Evolutionary conservation across 139 green algal genomes (phyloP).

Genomic region (Chlamydomonas urium): DNA sequence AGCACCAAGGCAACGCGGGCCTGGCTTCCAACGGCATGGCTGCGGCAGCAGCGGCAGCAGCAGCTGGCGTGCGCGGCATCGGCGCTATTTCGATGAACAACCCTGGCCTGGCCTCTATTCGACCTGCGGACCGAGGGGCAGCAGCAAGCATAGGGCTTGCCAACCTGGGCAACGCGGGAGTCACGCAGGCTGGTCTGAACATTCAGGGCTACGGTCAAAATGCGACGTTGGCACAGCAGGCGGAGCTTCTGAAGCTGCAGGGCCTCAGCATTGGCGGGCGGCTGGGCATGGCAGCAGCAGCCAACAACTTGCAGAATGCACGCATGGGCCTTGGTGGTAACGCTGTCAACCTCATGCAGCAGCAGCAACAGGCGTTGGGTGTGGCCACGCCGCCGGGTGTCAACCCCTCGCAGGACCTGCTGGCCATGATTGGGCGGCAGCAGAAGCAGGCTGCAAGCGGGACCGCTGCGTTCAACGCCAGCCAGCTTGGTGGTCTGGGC

Average conservation of each 20-base stretch:
- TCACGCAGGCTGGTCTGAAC: neutral
- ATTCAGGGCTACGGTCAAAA: constrained; percentile 29
- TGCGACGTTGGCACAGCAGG: too few relatives aligned
- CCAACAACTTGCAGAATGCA: neutral
- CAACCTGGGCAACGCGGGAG: too few relatives aligned
- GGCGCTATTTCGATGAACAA: neutral
- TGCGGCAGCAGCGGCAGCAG: constrained; percentile 15
- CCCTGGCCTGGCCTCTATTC: neutral
- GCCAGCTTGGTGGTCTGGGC: neutral
- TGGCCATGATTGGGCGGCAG: constrained; percentile 20
- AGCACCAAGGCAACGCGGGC: constrained; percentile 1
- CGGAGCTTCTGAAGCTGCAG: too few relatives aligned
- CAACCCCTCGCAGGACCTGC: constrained; percentile 21
- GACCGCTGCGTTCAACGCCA: neutral
- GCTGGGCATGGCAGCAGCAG: neutral
- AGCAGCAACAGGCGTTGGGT: constrained; percentile 3
- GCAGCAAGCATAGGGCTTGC: constrained; percentile 6
- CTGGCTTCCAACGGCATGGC: constrained; percentile 9
- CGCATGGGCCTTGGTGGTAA: neutral
- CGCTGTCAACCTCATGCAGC: neutral
- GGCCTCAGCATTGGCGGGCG: too few relatives aligned
- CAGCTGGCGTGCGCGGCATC: neutral
- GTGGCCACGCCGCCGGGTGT: neutral
- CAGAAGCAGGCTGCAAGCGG: constrained; percentile 20
- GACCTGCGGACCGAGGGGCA: constrained; percentile 6